Conservation (phyloP, 257 asterid genomes). For the Rauvolfia tetraphylla region DNA sequence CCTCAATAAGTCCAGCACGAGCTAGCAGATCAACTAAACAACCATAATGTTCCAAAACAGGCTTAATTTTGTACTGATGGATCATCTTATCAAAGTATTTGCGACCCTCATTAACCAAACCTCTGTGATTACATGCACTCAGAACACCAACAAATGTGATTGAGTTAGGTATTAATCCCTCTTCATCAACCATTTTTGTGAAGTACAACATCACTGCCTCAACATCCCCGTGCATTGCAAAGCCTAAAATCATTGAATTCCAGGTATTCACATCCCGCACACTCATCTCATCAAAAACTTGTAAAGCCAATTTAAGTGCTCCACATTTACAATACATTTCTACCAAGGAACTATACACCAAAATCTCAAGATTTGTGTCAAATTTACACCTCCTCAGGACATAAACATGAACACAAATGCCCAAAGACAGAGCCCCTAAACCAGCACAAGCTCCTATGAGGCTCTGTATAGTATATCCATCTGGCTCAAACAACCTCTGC, state of each 20-base stretch:
- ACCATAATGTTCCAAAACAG: slow-evolving; percentile 81
- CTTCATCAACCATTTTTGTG: slow-evolving; percentile 43
- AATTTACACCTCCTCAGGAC: slow-evolving; percentile 34
- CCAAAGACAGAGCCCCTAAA: slow-evolving; percentile 63
- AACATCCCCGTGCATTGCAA: slow-evolving; percentile 61
- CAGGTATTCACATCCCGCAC: slow-evolving; percentile 64
- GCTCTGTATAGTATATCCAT: slow-evolving; percentile 77
- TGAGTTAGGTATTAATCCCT: slow-evolving; percentile 48
- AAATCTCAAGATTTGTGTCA: slow-evolving; percentile 32
- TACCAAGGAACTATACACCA: slow-evolving; percentile 53
- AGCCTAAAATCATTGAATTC: slow-evolving; percentile 63
- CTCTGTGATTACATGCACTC: slow-evolving; percentile 72
- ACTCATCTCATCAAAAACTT: slow-evolving; percentile 54
- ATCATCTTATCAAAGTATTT: slow-evolving; percentile 51
- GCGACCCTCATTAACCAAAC: slow-evolving; percentile 56
- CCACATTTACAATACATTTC: slow-evolving; percentile 88
- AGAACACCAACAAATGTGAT: slow-evolving; percentile 65
- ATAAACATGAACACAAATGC: slow-evolving; percentile 74
- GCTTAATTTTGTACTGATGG: slow-evolving; percentile 38
- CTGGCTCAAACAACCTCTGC: slow-evolving; percentile 50
- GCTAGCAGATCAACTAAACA: slow-evolving; percentile 72
- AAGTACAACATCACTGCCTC: slow-evolving; percentile 47
- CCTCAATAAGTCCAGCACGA: slow-evolving; percentile 47
- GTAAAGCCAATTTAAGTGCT: slow-evolving; percentile 49
- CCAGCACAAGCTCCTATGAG: slow-evolving; percentile 69